Evolutionary conservation across 768 basidiomycete genomes (phyloP).

Genomic region (Strobilomyces echinocephalus): DNA sequence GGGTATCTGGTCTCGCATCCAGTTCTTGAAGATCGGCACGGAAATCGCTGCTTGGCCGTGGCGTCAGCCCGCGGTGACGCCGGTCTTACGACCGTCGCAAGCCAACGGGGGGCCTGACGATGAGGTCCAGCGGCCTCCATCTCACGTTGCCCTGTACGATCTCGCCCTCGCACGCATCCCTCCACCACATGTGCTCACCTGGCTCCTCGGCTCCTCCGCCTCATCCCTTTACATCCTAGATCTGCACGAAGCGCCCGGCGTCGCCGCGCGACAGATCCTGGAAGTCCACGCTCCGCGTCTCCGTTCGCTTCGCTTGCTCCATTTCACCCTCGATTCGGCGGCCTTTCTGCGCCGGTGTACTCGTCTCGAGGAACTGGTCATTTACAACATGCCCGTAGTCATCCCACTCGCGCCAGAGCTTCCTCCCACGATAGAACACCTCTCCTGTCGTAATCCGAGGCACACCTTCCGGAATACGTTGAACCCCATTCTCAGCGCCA

Average conservation of each 20-base stretch:
- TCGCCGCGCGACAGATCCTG: slow-evolving; percentile 23
- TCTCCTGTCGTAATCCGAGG: slow-evolving; percentile 33
- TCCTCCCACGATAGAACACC: slow-evolving; percentile 37
- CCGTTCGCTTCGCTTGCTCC: slow-evolving; percentile 41
- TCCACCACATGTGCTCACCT: slow-evolving; percentile 28
- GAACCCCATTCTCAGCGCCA: slow-evolving; percentile 26
- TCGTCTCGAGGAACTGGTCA: slow-evolving; percentile 37
- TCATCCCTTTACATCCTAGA: slow-evolving; percentile 37
- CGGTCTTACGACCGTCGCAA: slow-evolving; percentile 4
- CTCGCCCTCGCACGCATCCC: slow-evolving; percentile 36
- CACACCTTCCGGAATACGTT: slow-evolving; percentile 23
- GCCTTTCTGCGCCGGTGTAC: slow-evolving; percentile 35
- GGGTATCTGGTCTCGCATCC: slow-evolving; percentile 33
- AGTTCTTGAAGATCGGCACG: slow-evolving; percentile 35
- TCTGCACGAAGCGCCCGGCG: slow-evolving; percentile 34
- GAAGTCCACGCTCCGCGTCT: slow-evolving; percentile 29
- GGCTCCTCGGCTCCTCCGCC: slow-evolving; percentile 37
- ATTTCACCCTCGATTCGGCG: slow-evolving; percentile 30
- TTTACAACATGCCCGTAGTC: slow-evolving; percentile 34
- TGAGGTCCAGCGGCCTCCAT: slow-evolving; percentile 1
- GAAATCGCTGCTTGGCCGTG: slow-evolving; percentile 37
- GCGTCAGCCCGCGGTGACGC: slow-evolving; percentile 13
- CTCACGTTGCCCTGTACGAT: slow-evolving; percentile 35
- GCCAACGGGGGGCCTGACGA: neutral
- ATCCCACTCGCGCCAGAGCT: slow-evolving; percentile 30